A percentile compares a stretch with the other conserved stretches of the same genome.
Evolutionary conservation across 2,329 filamentous ascomycete species (phyloP).

Genomic region (Alternaria rosae): DNA sequence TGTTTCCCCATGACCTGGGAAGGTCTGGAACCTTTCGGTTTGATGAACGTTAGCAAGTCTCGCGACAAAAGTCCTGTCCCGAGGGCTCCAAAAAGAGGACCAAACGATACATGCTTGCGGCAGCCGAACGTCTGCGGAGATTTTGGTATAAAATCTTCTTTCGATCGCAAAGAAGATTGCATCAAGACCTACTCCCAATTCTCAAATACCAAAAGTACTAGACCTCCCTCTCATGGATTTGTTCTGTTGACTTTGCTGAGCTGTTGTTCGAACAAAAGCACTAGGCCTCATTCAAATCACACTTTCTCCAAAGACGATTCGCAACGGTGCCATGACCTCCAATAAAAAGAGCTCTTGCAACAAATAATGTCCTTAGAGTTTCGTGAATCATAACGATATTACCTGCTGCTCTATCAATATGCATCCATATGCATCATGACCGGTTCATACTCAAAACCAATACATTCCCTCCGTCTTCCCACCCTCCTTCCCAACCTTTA

Average conservation of each 20-base stretch:
- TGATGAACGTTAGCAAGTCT: rapidly evolving
- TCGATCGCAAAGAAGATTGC: not conserved
- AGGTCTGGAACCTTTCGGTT: not conserved
- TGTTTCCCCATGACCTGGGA: not conserved
- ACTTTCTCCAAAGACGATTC: too few species aligned
- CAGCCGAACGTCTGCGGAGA: rapidly evolving
- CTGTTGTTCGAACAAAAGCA: not conserved
- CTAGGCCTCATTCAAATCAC: too few species aligned
- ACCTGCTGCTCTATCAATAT: too few species aligned
- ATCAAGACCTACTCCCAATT: not conserved
- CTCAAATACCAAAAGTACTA: not conserved
- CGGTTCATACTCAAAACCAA: too few species aligned
- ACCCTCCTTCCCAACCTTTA: conserved; percentile 9
- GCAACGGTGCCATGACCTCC: not conserved
- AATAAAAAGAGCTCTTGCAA: too few species aligned
- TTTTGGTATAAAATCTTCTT: not conserved
- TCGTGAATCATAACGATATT: too few species aligned
- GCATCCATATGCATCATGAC: too few species aligned
- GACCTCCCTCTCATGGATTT: not conserved
- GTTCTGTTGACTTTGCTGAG: not conserved
- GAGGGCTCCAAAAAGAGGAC: not conserved
- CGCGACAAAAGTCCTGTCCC: not conserved
- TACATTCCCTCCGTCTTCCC: conserved; percentile 7
- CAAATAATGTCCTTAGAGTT: too few species aligned
- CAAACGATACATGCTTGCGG: not conserved